phyloP scores from a whole-genome alignment of 2,329 filamentous ascomycete species.

The Trichoderma lentiforme region DNA sequence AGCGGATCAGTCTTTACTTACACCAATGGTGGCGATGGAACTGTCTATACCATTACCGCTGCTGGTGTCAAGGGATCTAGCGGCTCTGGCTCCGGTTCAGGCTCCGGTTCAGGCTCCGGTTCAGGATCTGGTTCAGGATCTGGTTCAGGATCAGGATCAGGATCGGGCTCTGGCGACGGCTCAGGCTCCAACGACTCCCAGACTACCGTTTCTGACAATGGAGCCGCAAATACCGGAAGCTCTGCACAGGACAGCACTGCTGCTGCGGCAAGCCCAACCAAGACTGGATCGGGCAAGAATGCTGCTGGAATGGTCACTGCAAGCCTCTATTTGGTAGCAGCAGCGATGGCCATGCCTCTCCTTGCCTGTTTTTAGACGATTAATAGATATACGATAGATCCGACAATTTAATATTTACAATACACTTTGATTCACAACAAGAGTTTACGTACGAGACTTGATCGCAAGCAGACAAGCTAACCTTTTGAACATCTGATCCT shows the following conservation, averaged over 20 bases:
- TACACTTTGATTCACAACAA: background rate
- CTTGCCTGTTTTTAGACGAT: background rate
- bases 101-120: background rate
- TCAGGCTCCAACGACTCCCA: background rate
- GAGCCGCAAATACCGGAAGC: background rate
- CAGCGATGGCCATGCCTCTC: background rate
- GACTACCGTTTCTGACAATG: background rate
- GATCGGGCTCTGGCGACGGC: background rate
- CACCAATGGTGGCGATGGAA: slow-evolving; percentile 28
- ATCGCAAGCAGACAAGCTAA: background rate
- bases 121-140: background rate
- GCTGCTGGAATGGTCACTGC: background rate
- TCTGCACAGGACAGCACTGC: background rate
- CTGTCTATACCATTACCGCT: slow-evolving; percentile 36
- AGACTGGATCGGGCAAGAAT: slow-evolving; percentile 2
- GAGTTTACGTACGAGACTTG: background rate
- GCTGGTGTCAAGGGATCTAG: slow-evolving; percentile 18
- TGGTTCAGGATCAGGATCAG: background rate
- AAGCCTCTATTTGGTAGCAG: background rate
- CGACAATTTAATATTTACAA: background rate
- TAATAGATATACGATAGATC: background rate
- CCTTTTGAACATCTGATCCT: background rate
- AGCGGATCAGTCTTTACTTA: slow-evolving; percentile 35
- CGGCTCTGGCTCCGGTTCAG: background rate
- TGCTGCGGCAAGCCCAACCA: background rate